Percentiles rank a stretch among this genome's conserved stretches.
These are phyloP conservation scores for Pseudohyphozyma bogoriensis DNA, from an alignment of 768 basidiomycete species.

Conservation along the genomic window DNA sequence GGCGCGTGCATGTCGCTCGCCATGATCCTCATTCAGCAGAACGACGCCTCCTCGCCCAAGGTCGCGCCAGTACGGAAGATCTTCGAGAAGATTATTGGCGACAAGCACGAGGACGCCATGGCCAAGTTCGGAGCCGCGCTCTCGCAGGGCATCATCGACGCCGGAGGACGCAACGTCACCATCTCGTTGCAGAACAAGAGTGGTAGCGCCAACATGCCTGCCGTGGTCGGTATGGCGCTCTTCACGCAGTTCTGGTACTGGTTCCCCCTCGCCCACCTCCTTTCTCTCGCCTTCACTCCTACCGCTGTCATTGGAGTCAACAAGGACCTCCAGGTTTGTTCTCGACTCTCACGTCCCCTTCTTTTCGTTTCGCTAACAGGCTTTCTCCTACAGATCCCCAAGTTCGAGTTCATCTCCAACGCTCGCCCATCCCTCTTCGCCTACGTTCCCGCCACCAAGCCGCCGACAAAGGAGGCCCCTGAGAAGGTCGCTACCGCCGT, in stretches of 20 bases:
- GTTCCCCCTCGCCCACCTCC: constrained; percentile 93
- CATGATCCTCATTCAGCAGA: constrained; percentile 94
- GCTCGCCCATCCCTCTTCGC: constrained; percentile 84
- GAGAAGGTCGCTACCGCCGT: constrained; percentile 90
- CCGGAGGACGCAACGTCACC: constrained; percentile 91
- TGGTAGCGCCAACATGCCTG: constrained; percentile 82
- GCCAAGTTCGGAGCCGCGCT: constrained; percentile 93
- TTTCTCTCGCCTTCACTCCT: constrained; percentile 83
- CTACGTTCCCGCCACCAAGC: constrained; percentile 74
- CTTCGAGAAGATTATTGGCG: constrained; percentile 77
- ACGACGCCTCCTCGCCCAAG: constrained; percentile 77
- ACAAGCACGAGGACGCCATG: constrained; percentile 99
- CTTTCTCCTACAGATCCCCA: constrained; percentile 55
- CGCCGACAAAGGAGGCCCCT: constrained; percentile 83
- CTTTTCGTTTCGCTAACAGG: neutral
- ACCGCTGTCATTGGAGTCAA: constrained; percentile 90
- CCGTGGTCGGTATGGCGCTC: constrained; percentile 93
- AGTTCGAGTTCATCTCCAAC: constrained; percentile 83
- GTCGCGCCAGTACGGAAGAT: constrained; percentile 68
- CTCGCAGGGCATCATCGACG: constrained; percentile 94
- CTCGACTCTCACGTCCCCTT: neutral
- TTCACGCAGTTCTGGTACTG: constrained; percentile 99
- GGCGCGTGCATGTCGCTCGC: constrained; percentile 91
- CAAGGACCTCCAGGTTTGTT: constrained; percentile 64
- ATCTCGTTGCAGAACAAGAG: constrained; percentile 87